Evolutionary conservation across 805 yeast genomes (phyloP), one percentile per base, ranked within the genome.

Genomic region (Wickerhamiella allomyrinae): DNA sequence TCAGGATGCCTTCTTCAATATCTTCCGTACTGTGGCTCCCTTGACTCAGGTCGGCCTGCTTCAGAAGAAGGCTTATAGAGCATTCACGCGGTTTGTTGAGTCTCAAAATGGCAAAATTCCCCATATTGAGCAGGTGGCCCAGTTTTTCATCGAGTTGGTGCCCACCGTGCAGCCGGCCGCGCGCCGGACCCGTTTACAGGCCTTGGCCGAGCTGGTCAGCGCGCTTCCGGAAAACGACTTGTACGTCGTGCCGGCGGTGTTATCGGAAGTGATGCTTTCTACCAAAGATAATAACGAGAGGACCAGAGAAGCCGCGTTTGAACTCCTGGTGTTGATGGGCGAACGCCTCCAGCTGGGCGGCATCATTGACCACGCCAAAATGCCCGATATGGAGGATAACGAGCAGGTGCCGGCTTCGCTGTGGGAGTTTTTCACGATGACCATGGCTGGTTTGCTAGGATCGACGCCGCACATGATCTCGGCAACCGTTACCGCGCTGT

Each of bases 371-470:
- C 78, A 82, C 55, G 64, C 76, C 14, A 63, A 70, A 51, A 76
- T 81, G 45, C 77, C 85, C 27, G 83, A 78, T 2, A 71, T 79
- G 57, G 86, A 73, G 37, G 62, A 67, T 6, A 71, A 76, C 22
- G 79, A 81, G n/a, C 73, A 73, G 46, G 66, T 77, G 8, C 67
- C 68, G 40, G 91, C 94, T 7, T 69, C 76, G 15, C 68, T 87
- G 43, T 71, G 77, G 37, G 95, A 87, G 61, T 87, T 70, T 57
- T 84, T 89, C 66, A 85, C 93, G 23, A 84, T 91, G 79, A 79
- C 89, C 23, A 75, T 89, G 60, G 98, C 96, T 22, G 99, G 98
- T 66, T 68, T 93, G 51, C 95, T 91, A 29, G 95, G 95, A 44
- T 78, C 81, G 49, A 73, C 91, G 23, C 89, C 93, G 27, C 94